Evolutionary conservation across 2,329 filamentous ascomycete genomes (phyloP).

Genomic region (Hypoxylon rubiginosum): DNA sequence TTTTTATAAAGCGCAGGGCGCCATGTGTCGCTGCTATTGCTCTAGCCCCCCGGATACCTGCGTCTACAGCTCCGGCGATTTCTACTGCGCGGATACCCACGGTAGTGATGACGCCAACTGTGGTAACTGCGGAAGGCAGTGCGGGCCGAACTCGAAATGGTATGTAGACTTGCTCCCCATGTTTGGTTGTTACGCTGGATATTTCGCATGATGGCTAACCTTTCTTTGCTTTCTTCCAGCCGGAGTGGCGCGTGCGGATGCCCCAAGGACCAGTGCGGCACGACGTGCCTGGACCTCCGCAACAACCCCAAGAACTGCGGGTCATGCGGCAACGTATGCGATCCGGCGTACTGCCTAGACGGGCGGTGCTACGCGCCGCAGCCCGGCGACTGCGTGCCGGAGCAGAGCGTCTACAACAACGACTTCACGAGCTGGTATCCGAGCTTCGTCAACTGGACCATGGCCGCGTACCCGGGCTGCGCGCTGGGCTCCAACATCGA

Average conservation of each 20-base stretch:
- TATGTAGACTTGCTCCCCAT: background rate
- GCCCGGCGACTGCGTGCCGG: conserved; percentile 14
- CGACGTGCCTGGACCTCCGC: conserved; percentile 16
- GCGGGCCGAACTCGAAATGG: conserved; percentile 26
- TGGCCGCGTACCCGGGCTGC: conserved; percentile 20
- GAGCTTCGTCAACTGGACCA: conserved; percentile 23
- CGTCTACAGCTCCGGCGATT: conserved; percentile 10
- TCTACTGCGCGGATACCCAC: conserved; percentile 26
- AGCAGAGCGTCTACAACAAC: conserved; percentile 17
- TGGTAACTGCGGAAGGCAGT: conserved; percentile 26
- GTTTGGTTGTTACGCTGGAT: background rate
- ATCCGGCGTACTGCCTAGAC: conserved; percentile 19
- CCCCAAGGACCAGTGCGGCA: conserved; percentile 17
- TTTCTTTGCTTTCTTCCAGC: conserved; percentile 5
- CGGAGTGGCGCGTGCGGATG: conserved; percentile 16
- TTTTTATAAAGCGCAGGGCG: conserved; percentile 16
- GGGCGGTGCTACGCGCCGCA: conserved; percentile 19
- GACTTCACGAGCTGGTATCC: conserved; percentile 12
- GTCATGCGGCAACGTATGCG: conserved; percentile 10
- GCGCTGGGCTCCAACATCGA: conserved; percentile 13
- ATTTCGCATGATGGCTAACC: background rate
- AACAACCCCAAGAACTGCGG: conserved; percentile 25
- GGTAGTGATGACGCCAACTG: conserved; percentile 24
- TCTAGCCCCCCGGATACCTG: conserved; percentile 15
- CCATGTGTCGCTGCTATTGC: conserved; percentile 21